phyloP scores from a whole-genome alignment of 805 yeast species.

The Lipomyces sp. region DNA sequence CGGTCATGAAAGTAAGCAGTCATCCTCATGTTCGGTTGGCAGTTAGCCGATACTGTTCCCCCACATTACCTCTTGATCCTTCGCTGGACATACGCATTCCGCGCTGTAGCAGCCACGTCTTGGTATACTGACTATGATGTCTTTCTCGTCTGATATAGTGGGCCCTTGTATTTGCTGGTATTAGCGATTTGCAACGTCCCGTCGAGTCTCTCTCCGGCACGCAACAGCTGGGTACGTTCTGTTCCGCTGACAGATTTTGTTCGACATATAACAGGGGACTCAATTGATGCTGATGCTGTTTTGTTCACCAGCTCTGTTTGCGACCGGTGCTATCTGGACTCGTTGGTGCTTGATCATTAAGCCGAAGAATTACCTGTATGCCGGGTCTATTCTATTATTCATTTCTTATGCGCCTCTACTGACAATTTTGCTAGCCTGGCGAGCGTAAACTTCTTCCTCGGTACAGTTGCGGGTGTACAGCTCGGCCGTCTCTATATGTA shows the following conservation, averaged over 20 bases:
- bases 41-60: too few relatives aligned
- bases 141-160: conserved; percentile 54
- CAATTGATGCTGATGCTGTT: too few relatives aligned
- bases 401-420: neutral
- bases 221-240: conserved; percentile 52
- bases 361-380: conserved; percentile 70
- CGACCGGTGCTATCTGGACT: conserved; percentile 96
- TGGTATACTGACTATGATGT: too few relatives aligned
- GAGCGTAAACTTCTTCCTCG: conserved; percentile 89
- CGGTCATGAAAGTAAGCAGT: conserved; percentile 49
- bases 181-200: conserved; percentile 82
- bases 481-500: conserved; percentile 54
- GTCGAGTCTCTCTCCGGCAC: conserved; percentile 89
- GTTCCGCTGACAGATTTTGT: too few relatives aligned
- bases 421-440: conserved; percentile 50
- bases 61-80: too few relatives aligned
- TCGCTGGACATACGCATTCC: too few relatives aligned
- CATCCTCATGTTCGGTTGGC: too few relatives aligned
- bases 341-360: conserved; percentile 94
- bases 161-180: conserved; percentile 89
- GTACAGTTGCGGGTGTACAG: conserved; percentile 85
- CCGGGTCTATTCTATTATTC: neutral
- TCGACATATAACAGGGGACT: too few relatives aligned
- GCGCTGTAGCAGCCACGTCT: too few relatives aligned
- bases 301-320: conserved; percentile 68